A percentile compares a stretch with the other conserved stretches of the same genome.
Conservation (phyloP, 176 grass and related monocot genomes). For the Ensete ventricosum region DNA sequence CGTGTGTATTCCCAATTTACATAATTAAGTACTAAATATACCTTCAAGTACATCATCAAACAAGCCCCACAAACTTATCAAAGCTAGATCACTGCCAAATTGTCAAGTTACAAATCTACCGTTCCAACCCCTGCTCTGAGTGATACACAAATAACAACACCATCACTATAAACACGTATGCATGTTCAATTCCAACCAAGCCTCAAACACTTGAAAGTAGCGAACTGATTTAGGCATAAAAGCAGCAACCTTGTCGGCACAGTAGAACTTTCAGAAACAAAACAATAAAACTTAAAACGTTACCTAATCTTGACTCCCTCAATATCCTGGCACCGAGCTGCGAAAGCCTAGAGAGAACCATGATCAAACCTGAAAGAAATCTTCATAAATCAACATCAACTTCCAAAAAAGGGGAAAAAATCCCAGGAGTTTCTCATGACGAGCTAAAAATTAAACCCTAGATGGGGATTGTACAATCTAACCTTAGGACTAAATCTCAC, state of each 20-base stretch:
- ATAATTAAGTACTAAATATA: neutral
- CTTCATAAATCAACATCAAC: neutral
- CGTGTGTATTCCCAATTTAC: neutral
- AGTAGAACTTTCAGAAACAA: neutral
- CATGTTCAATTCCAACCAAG: neutral
- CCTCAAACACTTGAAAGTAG: neutral
- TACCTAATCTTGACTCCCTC: slow-evolving; percentile 1
- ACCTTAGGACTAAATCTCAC: too few species aligned
- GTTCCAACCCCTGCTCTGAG: too few species aligned
- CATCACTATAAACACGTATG: neutral
- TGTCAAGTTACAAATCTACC: too few species aligned
- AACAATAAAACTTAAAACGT: neutral
- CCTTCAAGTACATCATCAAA: neutral
- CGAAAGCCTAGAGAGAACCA: neutral
- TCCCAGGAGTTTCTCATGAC: too few species aligned
- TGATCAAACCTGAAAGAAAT: neutral
- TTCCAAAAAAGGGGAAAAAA: neutral
- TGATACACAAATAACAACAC: neutral
- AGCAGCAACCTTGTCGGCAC: neutral
- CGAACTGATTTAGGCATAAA: neutral
- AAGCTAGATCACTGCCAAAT: neutral
- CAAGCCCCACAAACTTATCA: neutral
- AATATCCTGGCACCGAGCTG: neutral
- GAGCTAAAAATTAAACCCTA: neutral
- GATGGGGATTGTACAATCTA: too few species aligned